Evolutionary conservation across 345 rosid genomes (phyloP).

Genomic region (Brassica rapa): DNA sequence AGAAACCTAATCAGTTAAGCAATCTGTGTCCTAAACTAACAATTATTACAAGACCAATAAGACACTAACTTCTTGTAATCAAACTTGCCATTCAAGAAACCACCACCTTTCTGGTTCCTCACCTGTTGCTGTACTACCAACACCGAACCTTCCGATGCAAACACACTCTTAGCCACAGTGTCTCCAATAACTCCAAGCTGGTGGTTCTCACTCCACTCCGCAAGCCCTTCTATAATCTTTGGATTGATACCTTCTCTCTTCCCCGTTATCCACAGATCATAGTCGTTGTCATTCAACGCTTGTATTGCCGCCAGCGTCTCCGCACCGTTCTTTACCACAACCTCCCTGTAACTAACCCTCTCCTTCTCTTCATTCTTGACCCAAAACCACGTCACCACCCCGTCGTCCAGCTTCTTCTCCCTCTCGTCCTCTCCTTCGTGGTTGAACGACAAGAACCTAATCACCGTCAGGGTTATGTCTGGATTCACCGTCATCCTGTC

Average conservation of each 20-base stretch:
- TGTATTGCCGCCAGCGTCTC: slow-evolving; percentile 69
- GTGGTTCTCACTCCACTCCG: slow-evolving; percentile 55
- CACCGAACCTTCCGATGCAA: slow-evolving; percentile 55
- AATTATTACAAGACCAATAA: slow-evolving; percentile 14
- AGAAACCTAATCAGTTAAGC: slow-evolving; percentile 11
- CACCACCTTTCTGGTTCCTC: slow-evolving; percentile 38
- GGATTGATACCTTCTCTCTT: slow-evolving; percentile 66
- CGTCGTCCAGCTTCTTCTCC: slow-evolving; percentile 78
- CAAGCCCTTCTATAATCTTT: slow-evolving; percentile 56
- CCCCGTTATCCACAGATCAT: slow-evolving; percentile 78
- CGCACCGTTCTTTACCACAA: slow-evolving; percentile 63
- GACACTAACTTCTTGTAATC: slow-evolving; percentile 28
- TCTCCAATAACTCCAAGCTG: slow-evolving; percentile 73
- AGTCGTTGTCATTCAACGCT: slow-evolving; percentile 46
- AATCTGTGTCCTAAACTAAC: background rate
- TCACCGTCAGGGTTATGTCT: slow-evolving; percentile 46
- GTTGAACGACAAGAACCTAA: slow-evolving; percentile 58
- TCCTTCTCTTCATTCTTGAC: slow-evolving; percentile 61
- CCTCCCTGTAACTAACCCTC: slow-evolving; percentile 60
- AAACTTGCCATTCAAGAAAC: slow-evolving; percentile 40
- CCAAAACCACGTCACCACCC: slow-evolving; percentile 77
- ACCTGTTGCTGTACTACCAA: slow-evolving; percentile 77
- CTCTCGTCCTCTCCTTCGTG: slow-evolving; percentile 57
- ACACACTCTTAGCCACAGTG: slow-evolving; percentile 52
- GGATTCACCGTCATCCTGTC: slow-evolving; percentile 58